A percentile compares a stretch with the other conserved stretches of the same genome.
These are phyloP conservation scores for Diaporthe sp. DNA, from an alignment of 2,329 filamentous ascomycete genomes.

Conservation along the genomic window DNA sequence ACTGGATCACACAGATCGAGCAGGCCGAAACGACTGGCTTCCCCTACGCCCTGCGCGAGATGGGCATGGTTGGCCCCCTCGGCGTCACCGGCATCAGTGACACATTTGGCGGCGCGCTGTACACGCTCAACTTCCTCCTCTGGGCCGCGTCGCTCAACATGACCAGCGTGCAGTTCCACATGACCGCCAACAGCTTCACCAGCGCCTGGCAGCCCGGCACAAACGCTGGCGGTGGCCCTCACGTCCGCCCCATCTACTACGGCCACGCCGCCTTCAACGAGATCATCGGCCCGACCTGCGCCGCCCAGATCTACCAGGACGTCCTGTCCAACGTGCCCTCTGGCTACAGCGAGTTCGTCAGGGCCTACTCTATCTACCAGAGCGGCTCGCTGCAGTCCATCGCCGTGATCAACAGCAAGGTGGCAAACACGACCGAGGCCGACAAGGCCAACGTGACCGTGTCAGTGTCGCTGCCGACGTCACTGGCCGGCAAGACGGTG, in stretches of 20 bases:
- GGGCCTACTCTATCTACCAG: slow-evolving; percentile 61
- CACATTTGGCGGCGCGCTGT: slow-evolving; percentile 63
- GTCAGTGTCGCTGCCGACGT: slow-evolving; percentile 54
- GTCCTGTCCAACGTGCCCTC: slow-evolving; percentile 48
- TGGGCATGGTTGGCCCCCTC: slow-evolving; percentile 64
- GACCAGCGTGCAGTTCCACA: slow-evolving; percentile 64
- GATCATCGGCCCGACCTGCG: slow-evolving; percentile 58
- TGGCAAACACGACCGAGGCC: slow-evolving; percentile 54
- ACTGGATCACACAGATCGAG: slow-evolving; percentile 59
- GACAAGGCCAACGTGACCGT: slow-evolving; percentile 57
- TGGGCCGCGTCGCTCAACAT: slow-evolving; percentile 63
- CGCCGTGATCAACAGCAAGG: slow-evolving; percentile 60
- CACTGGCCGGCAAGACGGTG: slow-evolving; percentile 56
- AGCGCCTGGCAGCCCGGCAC: slow-evolving; percentile 62
- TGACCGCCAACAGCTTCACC: slow-evolving; percentile 66
- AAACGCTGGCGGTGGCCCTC: slow-evolving; percentile 54
- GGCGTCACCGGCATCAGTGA: slow-evolving; percentile 61
- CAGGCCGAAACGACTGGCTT: slow-evolving; percentile 56
- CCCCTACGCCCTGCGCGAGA: slow-evolving; percentile 64
- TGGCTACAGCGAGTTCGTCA: slow-evolving; percentile 56
- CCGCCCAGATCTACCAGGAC: slow-evolving; percentile 57
- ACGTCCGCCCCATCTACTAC: slow-evolving; percentile 64
- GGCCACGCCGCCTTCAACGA: slow-evolving; percentile 64
- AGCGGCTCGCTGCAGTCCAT: slow-evolving; percentile 56
- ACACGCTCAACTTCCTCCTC: slow-evolving; percentile 66